phyloP scores from a whole-genome alignment of 768 basidiomycete species.

The Aureoboletus auriporus region DNA sequence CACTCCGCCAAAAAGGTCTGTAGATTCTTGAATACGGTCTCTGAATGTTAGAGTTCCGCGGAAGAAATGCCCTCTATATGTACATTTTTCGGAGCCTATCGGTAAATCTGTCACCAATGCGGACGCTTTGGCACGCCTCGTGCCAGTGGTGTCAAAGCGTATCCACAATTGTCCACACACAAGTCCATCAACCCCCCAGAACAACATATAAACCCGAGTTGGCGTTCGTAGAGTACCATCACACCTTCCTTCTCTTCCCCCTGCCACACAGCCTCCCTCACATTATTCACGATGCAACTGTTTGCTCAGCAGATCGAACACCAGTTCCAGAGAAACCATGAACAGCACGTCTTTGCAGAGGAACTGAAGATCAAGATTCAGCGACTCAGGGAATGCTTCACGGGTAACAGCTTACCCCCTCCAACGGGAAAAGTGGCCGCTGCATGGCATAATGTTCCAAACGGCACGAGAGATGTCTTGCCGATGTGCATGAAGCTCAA shows the following conservation, averaged over 20 bases:
- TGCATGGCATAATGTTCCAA: constrained; percentile 28
- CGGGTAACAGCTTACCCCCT: constrained; percentile 8
- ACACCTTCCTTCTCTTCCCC: not conserved
- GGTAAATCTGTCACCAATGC: not conserved
- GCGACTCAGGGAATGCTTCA: constrained; percentile 18
- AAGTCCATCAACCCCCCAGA: no score
- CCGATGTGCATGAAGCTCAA: constrained; percentile 6
- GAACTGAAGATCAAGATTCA: constrained; percentile 15
- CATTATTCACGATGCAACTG: constrained; percentile 6
- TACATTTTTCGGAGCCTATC: constrained; percentile 4
- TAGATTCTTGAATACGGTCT: not conserved
- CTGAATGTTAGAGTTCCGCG: not conserved
- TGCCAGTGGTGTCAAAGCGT: constrained; percentile 29
- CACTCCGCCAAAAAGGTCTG: not conserved
- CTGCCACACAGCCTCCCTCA: not conserved
- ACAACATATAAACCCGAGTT: constrained; percentile 16
- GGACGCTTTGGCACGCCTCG: constrained; percentile 22
- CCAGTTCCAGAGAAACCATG: constrained; percentile 13
- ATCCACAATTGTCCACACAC: constrained; percentile 25
- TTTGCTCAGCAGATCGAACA: constrained; percentile 1
- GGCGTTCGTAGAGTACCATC: not conserved
- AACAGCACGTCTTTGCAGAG: constrained; percentile 4
- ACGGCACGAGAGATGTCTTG: constrained; percentile 11
- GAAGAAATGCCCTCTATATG: not conserved
- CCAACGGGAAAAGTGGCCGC: constrained; percentile 15